Conservation (phyloP, 2,329 filamentous ascomycete genomes). For the Pseudogymnoascus sp. region DNA sequence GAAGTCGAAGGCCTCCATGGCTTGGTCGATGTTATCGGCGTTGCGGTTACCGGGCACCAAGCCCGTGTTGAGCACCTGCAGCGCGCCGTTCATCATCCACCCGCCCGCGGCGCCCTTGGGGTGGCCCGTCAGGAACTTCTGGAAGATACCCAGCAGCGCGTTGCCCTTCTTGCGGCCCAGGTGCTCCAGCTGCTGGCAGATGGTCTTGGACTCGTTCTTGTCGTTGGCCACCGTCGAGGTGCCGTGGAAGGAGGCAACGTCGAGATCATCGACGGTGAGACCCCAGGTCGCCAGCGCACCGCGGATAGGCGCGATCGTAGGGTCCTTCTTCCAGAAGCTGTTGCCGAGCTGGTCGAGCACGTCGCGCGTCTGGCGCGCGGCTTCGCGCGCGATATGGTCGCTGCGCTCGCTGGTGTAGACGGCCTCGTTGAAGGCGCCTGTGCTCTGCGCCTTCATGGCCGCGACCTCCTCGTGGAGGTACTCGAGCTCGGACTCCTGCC, state of each 20-base stretch:
- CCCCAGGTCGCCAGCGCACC: slow-evolving; percentile 97
- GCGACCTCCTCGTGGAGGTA: slow-evolving; percentile 88
- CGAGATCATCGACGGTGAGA: slow-evolving; percentile 91
- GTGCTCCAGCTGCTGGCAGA: slow-evolving; percentile 92
- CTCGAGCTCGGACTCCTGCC: slow-evolving; percentile 90
- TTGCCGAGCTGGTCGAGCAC: slow-evolving; percentile 89
- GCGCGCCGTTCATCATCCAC: slow-evolving; percentile 98
- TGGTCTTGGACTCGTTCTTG: slow-evolving; percentile 97
- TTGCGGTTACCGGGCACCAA: slow-evolving; percentile 96
- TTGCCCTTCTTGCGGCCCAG: slow-evolving; percentile 95
- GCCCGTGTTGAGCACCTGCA: slow-evolving; percentile 90
- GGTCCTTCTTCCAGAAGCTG: slow-evolving; percentile 97
- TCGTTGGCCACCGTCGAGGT: slow-evolving; percentile 98
- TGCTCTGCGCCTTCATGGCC: slow-evolving; percentile 75
- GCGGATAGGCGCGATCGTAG: slow-evolving; percentile 87
- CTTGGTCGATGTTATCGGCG: slow-evolving; percentile 90
- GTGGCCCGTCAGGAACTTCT: slow-evolving; percentile 97
- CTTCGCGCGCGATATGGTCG: slow-evolving; percentile 79
- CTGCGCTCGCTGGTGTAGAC: slow-evolving; percentile 82
- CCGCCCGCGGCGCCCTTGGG: slow-evolving; percentile 98
- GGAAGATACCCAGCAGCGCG: slow-evolving; percentile 92
- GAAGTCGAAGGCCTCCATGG: slow-evolving; percentile 97
- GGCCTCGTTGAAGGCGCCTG: slow-evolving; percentile 64
- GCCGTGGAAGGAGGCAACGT: slow-evolving; percentile 95
- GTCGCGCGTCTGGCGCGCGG: slow-evolving; percentile 83